phyloP scores from a whole-genome alignment of 768 basidiomycete species.

The Mycena metata region DNA sequence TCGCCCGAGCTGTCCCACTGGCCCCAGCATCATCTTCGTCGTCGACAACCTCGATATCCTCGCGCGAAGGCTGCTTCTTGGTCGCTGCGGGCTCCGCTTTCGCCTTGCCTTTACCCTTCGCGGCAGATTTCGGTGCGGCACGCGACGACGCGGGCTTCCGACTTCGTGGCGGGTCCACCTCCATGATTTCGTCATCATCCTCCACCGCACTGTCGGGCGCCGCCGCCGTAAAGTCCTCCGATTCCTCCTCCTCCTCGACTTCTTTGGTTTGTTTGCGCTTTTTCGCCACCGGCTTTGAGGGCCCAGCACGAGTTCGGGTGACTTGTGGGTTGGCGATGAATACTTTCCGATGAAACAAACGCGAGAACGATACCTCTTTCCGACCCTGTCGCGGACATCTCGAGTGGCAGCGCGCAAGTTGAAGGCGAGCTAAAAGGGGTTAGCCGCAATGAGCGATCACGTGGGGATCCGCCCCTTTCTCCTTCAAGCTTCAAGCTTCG shows the following conservation, averaged over 20 bases:
- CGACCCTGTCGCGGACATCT: conserved; percentile 32
- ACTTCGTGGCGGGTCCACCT: conserved; percentile 30
- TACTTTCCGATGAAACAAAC: conserved; percentile 3
- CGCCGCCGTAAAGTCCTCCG: conserved; percentile 17
- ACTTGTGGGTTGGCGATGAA: not conserved
- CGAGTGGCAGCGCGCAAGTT: not conserved
- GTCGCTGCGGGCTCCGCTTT: conserved; percentile 18
- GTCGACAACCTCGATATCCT: conserved; percentile 27
- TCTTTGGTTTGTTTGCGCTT: conserved; percentile 23
- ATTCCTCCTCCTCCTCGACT: conserved; percentile 28
- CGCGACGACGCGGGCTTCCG: conserved; percentile 27
- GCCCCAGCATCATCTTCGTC: conserved; percentile 34
- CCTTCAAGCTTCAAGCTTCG: no score
- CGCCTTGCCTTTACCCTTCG: conserved; percentile 35
- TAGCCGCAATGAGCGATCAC: conserved; percentile 5
- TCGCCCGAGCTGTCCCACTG: conserved; percentile 17
- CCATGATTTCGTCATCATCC: conserved; percentile 28
- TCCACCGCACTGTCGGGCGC: conserved; percentile 10
- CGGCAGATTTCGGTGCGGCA: conserved; percentile 24
- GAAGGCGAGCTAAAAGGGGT: not conserved
- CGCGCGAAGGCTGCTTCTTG: conserved; percentile 15
- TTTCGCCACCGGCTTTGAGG: conserved; percentile 30
- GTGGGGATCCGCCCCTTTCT: not conserved
- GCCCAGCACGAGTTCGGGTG: conserved; percentile 31
- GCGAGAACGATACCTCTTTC: conserved; percentile 31